phyloP scores from a whole-genome alignment of 1,284 basidiomycete genomes.

The Agaricales sp. region DNA sequence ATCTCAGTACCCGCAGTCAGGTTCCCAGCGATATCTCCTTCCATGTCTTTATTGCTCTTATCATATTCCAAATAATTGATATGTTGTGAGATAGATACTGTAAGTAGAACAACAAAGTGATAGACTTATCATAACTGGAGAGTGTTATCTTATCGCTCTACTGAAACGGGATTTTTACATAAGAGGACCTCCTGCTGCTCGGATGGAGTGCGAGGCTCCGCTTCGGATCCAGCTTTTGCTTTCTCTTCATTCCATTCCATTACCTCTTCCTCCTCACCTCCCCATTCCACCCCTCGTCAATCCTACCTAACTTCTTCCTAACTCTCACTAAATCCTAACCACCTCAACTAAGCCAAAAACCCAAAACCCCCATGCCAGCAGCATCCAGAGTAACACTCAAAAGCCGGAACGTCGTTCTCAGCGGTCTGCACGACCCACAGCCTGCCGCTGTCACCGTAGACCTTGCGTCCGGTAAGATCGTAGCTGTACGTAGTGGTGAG shows the following conservation, averaged over 20 bases:
- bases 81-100: too few relatives aligned
- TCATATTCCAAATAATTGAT: too few relatives aligned
- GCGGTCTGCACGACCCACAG: conserved; percentile 33
- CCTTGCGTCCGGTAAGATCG: conserved; percentile 55
- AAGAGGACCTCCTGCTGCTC: too few relatives aligned
- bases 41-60: too few relatives aligned
- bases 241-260: neutral
- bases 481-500: conserved; percentile 31
- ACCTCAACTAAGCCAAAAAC: neutral
- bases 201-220: neutral
- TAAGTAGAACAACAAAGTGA: too few relatives aligned
- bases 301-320: neutral
- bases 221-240: too few relatives aligned
- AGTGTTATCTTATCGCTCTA: too few relatives aligned
- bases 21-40: too few relatives aligned
- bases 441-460: conserved; percentile 70
- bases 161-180: too few relatives aligned
- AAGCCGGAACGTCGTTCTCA: conserved; percentile 51
- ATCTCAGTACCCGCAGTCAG: too few relatives aligned
- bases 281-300: neutral
- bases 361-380: conserved; percentile 9
- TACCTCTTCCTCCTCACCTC: neutral
- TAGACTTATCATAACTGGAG: too few relatives aligned
- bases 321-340: neutral
- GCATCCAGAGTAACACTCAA: conserved; percentile 25